Conservation (phyloP, 306 rosid genomes). For the Gastrolobium bilobum region DNA sequence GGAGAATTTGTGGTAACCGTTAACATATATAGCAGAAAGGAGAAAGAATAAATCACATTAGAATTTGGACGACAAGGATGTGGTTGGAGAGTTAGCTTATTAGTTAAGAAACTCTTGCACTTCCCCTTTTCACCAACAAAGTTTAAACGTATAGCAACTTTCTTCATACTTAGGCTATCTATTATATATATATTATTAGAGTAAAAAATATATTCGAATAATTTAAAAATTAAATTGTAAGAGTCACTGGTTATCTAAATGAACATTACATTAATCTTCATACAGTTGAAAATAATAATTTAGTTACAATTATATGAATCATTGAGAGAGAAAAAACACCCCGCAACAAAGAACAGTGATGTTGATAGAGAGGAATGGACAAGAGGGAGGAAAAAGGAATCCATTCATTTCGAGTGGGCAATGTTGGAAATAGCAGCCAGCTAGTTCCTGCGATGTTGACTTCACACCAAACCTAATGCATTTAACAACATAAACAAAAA, state of each 20-base stretch:
- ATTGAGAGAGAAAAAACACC: neutral
- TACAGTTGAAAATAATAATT: neutral
- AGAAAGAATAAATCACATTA: conserved; percentile 8
- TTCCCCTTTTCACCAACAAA: conserved; percentile 22
- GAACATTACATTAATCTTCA: neutral
- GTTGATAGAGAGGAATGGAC: neutral
- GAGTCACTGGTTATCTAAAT: neutral
- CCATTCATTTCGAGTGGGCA: conserved; percentile 49
- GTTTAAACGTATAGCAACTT: neutral
- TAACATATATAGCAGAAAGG: conserved; percentile 41
- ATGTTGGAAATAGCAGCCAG: conserved; percentile 66
- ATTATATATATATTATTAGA: neutral
- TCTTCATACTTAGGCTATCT: neutral
- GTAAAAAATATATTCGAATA: conserved; percentile 1
- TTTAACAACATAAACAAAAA: no score
- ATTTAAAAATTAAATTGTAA: neutral
- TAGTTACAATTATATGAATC: neutral
- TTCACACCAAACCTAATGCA: conserved; percentile 64
- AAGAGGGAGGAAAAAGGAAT: neutral
- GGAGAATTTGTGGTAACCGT: conserved; percentile 43
- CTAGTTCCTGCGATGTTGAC: conserved; percentile 67
- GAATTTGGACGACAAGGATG: conserved; percentile 41
- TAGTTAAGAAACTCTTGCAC: conserved; percentile 49
- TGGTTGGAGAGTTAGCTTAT: conserved; percentile 43
- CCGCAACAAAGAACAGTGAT: no score